Evolutionary conservation across 768 basidiomycete genomes (phyloP).

Genomic region (Leucosporidium yakuticum): DNA sequence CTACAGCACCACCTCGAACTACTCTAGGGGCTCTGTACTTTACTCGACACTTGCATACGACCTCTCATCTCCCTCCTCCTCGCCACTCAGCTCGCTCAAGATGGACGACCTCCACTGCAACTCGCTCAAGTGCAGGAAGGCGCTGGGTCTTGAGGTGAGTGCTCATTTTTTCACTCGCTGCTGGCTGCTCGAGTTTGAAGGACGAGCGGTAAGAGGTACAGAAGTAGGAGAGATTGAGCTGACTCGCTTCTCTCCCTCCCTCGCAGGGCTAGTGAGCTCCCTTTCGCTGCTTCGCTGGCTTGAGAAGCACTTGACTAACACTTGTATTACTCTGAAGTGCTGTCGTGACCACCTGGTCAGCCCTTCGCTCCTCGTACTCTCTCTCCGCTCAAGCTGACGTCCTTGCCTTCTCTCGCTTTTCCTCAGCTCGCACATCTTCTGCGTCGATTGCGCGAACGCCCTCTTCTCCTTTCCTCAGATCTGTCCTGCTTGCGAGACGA

Average conservation of each 20-base stretch:
- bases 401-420: neutral
- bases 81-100: neutral
- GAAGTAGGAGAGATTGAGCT: too few relatives aligned
- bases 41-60: too few relatives aligned
- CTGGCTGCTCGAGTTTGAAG: too few relatives aligned
- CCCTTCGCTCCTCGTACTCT: neutral
- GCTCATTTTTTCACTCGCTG: too few relatives aligned
- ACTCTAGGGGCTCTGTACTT: too few relatives aligned
- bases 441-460: constrained; percentile 39
- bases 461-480: constrained; percentile 31
- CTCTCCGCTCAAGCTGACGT: neutral
- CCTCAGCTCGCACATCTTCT: constrained; percentile 36
- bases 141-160: constrained; percentile 22
- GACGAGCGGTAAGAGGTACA: too few relatives aligned
- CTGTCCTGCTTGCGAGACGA: constrained; percentile 38
- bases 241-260: too few relatives aligned
- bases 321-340: neutral
- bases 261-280: too few relatives aligned
- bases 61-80: too few relatives aligned
- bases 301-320: too few relatives aligned
- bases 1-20: too few relatives aligned
- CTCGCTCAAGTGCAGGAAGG: constrained; percentile 28
- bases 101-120: constrained; percentile 34
- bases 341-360: constrained; percentile 30
- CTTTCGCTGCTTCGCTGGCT: too few relatives aligned